Percentiles rank a stretch among this genome's conserved stretches.
Evolutionary conservation across 2,329 filamentous ascomycete species (phyloP).

Genomic region (Diplodia corticola): DNA sequence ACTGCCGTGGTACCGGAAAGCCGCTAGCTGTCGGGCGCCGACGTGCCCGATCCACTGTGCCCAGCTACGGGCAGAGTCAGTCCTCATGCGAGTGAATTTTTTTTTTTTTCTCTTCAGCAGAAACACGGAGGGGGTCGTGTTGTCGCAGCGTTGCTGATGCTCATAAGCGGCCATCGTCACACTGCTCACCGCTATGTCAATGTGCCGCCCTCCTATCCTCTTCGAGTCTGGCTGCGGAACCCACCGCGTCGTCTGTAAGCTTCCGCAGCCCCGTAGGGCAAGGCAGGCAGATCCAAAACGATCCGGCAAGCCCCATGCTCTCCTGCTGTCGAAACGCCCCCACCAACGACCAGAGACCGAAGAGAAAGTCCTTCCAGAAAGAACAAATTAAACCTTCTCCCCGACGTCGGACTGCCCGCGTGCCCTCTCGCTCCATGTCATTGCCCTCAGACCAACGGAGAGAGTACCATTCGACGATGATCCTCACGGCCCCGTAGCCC

Average conservation of each 20-base stretch:
- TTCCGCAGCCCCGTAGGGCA: slow-evolving; percentile 10
- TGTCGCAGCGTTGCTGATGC: not conserved
- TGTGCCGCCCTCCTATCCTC: not conserved
- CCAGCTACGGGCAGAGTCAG: not conserved
- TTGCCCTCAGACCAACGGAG: not conserved
- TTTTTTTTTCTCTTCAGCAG: not conserved
- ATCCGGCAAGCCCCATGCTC: slow-evolving; percentile 7
- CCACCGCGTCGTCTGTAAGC: not conserved
- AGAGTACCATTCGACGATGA: not conserved
- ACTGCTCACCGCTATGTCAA: slow-evolving; percentile 5
- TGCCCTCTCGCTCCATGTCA: not conserved
- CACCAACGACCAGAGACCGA: not conserved
- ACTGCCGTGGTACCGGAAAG: not conserved
- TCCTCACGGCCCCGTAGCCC: not conserved
- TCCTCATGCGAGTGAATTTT: not conserved
- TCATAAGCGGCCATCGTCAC: not conserved
- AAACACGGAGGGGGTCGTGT: not conserved
- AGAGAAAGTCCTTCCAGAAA: slow-evolving; percentile 8
- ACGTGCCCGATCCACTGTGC: not conserved
- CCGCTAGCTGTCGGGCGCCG: not conserved
- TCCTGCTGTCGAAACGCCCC: not conserved
- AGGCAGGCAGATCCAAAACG: not conserved
- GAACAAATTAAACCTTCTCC: slow-evolving; percentile 10
- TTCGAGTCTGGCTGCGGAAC: slow-evolving; percentile 6
- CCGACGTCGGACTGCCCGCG: not conserved